Percentiles rank a stretch among this genome's conserved stretches.
These are phyloP conservation scores for Cladorrhinum samala DNA, from an alignment of 495 filamentous ascomycete genomes.

Conservation along the genomic window DNA sequence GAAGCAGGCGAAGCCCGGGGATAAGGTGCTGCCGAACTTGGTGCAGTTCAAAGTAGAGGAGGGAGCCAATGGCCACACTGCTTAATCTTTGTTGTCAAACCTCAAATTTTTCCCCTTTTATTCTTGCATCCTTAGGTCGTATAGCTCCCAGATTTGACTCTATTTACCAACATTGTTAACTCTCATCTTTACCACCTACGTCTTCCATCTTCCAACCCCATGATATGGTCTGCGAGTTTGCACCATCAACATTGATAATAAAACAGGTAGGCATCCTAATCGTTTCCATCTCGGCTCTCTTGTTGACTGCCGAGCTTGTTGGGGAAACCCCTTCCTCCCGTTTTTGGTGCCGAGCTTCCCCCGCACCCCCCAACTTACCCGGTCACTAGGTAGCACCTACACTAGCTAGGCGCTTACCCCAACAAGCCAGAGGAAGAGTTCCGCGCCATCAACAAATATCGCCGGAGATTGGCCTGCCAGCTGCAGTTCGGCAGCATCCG, in stretches of 20 bases:
- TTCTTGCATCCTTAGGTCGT: too few species aligned
- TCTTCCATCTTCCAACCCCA: too few species aligned
- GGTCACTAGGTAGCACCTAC: too few species aligned
- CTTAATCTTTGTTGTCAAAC: not conserved
- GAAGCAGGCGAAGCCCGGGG: slow-evolving; percentile 24
- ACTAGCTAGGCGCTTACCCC: too few species aligned
- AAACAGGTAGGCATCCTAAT: too few species aligned
- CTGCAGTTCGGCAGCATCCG: slow-evolving; percentile 4
- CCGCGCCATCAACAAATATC: too few species aligned
- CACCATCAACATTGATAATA: too few species aligned
- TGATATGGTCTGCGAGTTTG: too few species aligned
- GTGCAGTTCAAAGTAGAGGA: slow-evolving; percentile 36
- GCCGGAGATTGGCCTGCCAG: not conserved
- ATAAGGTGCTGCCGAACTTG: slow-evolving; percentile 35
- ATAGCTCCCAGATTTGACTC: too few species aligned
- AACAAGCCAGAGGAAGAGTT: too few species aligned
- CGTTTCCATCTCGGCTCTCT: not conserved
- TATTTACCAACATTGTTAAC: not conserved
- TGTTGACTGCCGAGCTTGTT: slow-evolving; percentile 18
- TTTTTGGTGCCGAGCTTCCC: slow-evolving; percentile 1
- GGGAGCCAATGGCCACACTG: too few species aligned
- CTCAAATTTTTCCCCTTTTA: too few species aligned
- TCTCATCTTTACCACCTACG: not conserved
- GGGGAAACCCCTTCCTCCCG: slow-evolving; percentile 8
- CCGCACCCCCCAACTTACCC: slow-evolving; percentile 12